These are phyloP conservation scores for Emmonsiellopsis sp. DNA, from an alignment of 2,329 filamentous ascomycete species.

Conservation along the genomic window DNA sequence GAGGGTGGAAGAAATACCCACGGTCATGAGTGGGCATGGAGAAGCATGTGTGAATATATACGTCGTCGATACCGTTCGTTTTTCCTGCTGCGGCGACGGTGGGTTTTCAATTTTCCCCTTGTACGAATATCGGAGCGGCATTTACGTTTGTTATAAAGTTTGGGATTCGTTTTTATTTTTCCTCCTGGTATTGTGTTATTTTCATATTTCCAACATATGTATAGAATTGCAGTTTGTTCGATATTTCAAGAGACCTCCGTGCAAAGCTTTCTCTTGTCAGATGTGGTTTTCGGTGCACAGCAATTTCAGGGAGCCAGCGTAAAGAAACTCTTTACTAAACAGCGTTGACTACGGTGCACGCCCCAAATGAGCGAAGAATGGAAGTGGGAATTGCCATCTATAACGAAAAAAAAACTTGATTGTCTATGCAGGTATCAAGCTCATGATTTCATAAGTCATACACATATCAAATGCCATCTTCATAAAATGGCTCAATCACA, in stretches of 20 bases:
- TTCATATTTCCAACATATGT: background rate
- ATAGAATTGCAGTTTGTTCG: background rate
- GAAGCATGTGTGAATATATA: background rate
- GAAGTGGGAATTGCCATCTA: background rate
- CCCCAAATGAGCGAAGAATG: too few relatives aligned
- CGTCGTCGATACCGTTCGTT: background rate
- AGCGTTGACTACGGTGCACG: too few relatives aligned
- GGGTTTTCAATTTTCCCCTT: background rate
- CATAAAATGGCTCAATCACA: slow-evolving; percentile 24
- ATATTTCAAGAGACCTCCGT: too few relatives aligned
- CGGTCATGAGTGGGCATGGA: background rate
- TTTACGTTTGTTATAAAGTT: background rate
- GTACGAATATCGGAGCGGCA: slow-evolving; percentile 1
- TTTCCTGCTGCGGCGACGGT: background rate
- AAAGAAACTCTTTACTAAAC: too few relatives aligned
- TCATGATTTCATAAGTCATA: background rate
- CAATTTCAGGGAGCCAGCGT: too few relatives aligned
- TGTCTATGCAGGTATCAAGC: background rate
- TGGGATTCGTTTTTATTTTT: background rate
- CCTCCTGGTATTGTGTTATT: background rate
- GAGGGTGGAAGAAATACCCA: slow-evolving; percentile 68
- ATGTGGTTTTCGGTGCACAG: too few relatives aligned
- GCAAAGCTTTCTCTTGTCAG: too few relatives aligned
- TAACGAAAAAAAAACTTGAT: background rate
- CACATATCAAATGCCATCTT: slow-evolving; percentile 1